These are phyloP conservation scores for Selaginella moellendorffii DNA, from an alignment of 75 land plant species.

Conservation along the genomic window DNA sequence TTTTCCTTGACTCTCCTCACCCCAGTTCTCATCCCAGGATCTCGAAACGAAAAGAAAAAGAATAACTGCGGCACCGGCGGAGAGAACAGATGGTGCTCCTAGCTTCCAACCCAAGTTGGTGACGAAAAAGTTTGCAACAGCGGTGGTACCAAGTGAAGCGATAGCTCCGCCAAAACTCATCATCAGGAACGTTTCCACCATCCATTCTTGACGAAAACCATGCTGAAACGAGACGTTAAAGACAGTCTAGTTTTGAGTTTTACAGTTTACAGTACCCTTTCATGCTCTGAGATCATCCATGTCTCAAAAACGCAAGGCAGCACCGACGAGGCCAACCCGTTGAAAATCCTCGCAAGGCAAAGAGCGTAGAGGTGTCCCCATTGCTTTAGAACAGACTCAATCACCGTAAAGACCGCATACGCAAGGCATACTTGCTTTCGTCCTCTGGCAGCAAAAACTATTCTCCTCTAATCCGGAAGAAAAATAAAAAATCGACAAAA, in stretches of 20 bases:
- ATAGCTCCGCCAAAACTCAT: slow-evolving; percentile 56
- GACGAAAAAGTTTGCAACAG: slow-evolving; percentile 47
- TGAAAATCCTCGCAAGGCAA: slow-evolving; percentile 30
- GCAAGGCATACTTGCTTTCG: slow-evolving; percentile 45
- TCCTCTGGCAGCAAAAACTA: slow-evolving; percentile 45
- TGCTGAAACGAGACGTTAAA: slow-evolving; percentile 31
- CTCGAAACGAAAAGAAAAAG: slow-evolving; percentile 23
- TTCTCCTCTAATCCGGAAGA: no score
- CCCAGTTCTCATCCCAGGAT: slow-evolving; percentile 28
- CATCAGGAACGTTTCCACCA: slow-evolving; percentile 67
- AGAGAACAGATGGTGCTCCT: slow-evolving; percentile 23
- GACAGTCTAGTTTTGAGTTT: neutral
- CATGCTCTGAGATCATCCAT: slow-evolving; percentile 77
- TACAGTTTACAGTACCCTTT: slow-evolving; percentile 38
- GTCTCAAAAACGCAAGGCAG: slow-evolving; percentile 59
- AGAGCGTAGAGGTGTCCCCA: slow-evolving; percentile 22
- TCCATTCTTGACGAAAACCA: slow-evolving; percentile 50
- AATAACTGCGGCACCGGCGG: slow-evolving; percentile 32
- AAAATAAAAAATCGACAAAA: no score
- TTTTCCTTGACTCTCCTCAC: slow-evolving; percentile 1
- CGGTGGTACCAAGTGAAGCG: slow-evolving; percentile 50
- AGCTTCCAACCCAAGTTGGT: slow-evolving; percentile 24
- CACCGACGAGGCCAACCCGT: slow-evolving; percentile 40
- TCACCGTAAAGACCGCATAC: slow-evolving; percentile 43
- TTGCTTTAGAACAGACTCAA: slow-evolving; percentile 44